phyloP scores from a whole-genome alignment of 768 basidiomycete species.

The Omphalotus guepiniiformis region DNA sequence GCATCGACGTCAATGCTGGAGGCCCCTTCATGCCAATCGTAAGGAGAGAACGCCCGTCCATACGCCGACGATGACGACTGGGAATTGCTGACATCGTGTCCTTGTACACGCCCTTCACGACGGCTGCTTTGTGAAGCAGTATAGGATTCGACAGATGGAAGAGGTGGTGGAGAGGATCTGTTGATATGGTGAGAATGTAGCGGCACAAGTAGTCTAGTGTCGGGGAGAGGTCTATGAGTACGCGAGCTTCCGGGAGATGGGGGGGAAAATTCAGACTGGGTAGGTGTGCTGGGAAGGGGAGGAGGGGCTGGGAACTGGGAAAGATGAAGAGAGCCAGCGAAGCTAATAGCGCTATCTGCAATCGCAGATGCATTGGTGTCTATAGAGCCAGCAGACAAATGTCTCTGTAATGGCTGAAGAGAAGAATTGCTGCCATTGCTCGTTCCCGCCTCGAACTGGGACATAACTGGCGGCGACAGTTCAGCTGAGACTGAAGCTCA shows the following conservation, averaged over 20 bases:
- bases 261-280: constrained; percentile 2
- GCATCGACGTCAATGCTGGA: constrained; percentile 54
- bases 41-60: constrained; percentile 30
- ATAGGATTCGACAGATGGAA: constrained; percentile 11
- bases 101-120: background rate
- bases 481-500: too few species aligned
- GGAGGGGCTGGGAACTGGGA: constrained; percentile 55
- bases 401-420: constrained; percentile 17
- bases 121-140: background rate
- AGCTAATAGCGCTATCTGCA: constrained; percentile 53
- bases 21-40: constrained; percentile 61
- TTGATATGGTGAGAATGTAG: background rate
- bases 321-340: constrained; percentile 31
- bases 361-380: constrained; percentile 53
- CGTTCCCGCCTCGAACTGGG: constrained; percentile 10
- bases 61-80: constrained; percentile 10
- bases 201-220: background rate
- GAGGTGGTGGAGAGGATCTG: background rate
- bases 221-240: constrained; percentile 16
- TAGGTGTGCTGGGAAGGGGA: constrained; percentile 40
- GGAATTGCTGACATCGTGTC: background rate
- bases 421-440: constrained; percentile 12
- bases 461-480: too few species aligned
- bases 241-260: constrained; percentile 9
- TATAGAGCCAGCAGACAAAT: constrained; percentile 36